Evolutionary conservation across 2,329 filamentous ascomycete species (phyloP).

Genomic region (Colletotrichum graminicola): DNA sequence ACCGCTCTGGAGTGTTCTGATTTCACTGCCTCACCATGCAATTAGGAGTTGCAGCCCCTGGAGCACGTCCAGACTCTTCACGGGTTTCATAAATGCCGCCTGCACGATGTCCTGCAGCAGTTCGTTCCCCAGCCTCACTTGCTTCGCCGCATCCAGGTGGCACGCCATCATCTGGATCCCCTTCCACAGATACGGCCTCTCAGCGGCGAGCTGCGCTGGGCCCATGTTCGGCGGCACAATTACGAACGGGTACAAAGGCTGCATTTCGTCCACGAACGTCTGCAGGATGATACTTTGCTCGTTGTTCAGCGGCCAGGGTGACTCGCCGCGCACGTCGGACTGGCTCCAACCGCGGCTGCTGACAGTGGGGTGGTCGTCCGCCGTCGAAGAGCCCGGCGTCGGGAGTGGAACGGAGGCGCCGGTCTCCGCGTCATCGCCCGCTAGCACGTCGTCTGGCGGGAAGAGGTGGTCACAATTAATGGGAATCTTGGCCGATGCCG

Average conservation of each 20-base stretch:
- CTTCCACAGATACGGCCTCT: slow-evolving; percentile 63
- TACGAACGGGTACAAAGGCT: slow-evolving; percentile 60
- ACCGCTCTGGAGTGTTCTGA: not conserved
- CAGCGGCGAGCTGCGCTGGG: slow-evolving; percentile 52
- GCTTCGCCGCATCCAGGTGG: slow-evolving; percentile 58
- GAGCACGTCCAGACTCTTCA: slow-evolving; percentile 60
- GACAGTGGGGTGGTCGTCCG: slow-evolving; percentile 42
- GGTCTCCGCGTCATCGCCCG: not conserved
- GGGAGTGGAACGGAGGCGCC: slow-evolving; percentile 15
- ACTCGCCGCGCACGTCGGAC: slow-evolving; percentile 43
- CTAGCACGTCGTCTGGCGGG: slow-evolving; percentile 42
- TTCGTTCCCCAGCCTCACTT: slow-evolving; percentile 58
- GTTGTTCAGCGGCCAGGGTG: slow-evolving; percentile 56
- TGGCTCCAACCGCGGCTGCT: slow-evolving; percentile 24
- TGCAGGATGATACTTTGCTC: slow-evolving; percentile 58
- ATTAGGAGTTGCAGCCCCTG: slow-evolving; percentile 61
- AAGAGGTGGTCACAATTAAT: slow-evolving; percentile 54
- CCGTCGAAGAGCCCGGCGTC: slow-evolving; percentile 43
- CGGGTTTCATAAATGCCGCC: slow-evolving; percentile 56
- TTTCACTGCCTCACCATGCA: slow-evolving; percentile 56
- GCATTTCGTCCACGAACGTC: slow-evolving; percentile 51
- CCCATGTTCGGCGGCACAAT: slow-evolving; percentile 54
- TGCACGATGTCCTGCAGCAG: slow-evolving; percentile 58
- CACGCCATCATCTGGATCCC: slow-evolving; percentile 60
- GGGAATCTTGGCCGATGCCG: slow-evolving; percentile 29